phyloP scores from a whole-genome alignment of 106 monocot species.

The Apostasia shenzhenica region DNA sequence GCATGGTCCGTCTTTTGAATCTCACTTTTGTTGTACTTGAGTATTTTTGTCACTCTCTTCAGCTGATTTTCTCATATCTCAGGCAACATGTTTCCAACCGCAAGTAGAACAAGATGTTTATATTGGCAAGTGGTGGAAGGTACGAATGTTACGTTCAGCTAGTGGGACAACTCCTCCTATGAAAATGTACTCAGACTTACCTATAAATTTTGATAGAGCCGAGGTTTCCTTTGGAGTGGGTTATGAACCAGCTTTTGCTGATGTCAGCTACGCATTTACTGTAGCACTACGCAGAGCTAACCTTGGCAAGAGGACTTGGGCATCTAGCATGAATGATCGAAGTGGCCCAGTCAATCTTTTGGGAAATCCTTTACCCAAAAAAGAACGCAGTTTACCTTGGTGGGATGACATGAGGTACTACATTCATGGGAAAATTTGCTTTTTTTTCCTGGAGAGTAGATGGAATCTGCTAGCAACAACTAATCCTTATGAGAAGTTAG shows the following conservation, averaged over 20 bases:
- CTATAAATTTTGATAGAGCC: slow-evolving; percentile 71
- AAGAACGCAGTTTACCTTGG: slow-evolving; percentile 94
- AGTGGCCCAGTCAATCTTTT: not conserved
- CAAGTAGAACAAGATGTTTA: slow-evolving; percentile 90
- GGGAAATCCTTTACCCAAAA: slow-evolving; percentile 52
- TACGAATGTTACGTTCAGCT: slow-evolving; percentile 81
- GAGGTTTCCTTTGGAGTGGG: slow-evolving; percentile 94
- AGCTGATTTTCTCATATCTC: slow-evolving; percentile 17
- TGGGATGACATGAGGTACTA: slow-evolving; percentile 99
- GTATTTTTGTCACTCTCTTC: not conserved
- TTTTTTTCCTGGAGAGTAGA: slow-evolving; percentile 60
- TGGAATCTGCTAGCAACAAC: slow-evolving; percentile 81
- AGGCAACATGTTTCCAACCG: slow-evolving; percentile 98
- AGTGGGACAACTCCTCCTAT: slow-evolving; percentile 95
- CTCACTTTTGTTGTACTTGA: not conserved
- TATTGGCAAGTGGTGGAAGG: slow-evolving; percentile 90
- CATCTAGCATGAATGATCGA: not conserved
- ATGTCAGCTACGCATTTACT: slow-evolving; percentile 96
- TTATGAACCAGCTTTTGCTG: slow-evolving; percentile 92
- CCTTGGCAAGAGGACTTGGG: slow-evolving; percentile 44
- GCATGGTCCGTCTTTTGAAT: no score
- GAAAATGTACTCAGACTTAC: slow-evolving; percentile 78
- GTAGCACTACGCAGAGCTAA: slow-evolving; percentile 89
- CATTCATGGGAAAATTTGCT: slow-evolving; percentile 71
- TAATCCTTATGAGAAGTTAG: slow-evolving; percentile 79